Base-by-base conservation (phyloP, 495 filamentous ascomycete genomes). In the Patellaria atrata region DNA sequence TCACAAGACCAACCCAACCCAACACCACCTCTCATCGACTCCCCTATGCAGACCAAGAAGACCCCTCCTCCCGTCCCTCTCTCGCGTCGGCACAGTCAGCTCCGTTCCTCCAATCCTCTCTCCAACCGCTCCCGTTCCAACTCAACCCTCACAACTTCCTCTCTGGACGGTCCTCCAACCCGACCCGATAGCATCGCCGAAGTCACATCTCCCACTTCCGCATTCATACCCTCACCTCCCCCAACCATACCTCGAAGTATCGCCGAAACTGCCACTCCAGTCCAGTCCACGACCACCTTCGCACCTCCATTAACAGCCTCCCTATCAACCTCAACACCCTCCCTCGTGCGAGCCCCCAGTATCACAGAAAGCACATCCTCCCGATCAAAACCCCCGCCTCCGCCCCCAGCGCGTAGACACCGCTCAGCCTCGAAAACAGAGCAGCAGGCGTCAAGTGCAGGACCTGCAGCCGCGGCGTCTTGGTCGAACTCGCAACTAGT, bases 61-160 rank as follows among this genome's bases (percentile, higher is more conserved):
- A 26, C 33, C n/a, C 45, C 53, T 13, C 55, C 55, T 13, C 50
- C 52, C 3, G 51, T 50, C 5, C 54, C 55, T 8, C 17, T 49
- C 1, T 40, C 51, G 13, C 42, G 55, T 10, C 50, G 55, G 9
- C 50, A 48, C 6, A 51, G 48, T 23, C 45, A 47, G 11, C 41
- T 50, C n/a, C 41, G 42, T 2, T 33, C 35, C 12, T 40, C 27
- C 13, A 42, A 19, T 8, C 16, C 22, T 14, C n/a, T n/a, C n/a
- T 35, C 18, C 22, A 45, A 32, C 24, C 35, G 52, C 13, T 41
- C 40, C 0, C 41, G 53, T 13, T 54, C 51, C 45, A 49, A 43
- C 17, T 56, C 53, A 9, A 38, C 43, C 12, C 30, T 44, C 10
- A 54, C 53, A 24, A 37, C 35, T 25, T 48, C 47, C 9, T 42